These are phyloP conservation scores for Didymellaceae sp. DNA, from an alignment of 2,329 filamentous ascomycete species.

Conservation along the genomic window DNA sequence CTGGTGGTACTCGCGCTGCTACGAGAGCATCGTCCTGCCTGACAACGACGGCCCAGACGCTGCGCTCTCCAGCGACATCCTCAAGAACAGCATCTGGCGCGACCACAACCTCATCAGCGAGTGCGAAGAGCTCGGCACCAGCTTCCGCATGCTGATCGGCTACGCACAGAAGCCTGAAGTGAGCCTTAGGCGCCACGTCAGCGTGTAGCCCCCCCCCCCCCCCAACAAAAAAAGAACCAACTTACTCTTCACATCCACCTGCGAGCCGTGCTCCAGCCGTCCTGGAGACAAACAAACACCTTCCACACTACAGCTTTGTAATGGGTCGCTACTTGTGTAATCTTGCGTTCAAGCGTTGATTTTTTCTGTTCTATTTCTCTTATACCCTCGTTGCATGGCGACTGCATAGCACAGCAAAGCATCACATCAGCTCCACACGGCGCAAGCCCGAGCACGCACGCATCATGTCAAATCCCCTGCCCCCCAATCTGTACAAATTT, in stretches of 20 bases:
- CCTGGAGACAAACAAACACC: conserved; percentile 34
- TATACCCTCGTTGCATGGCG: conserved; percentile 48
- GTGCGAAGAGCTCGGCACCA: conserved; percentile 85
- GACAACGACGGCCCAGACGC: conserved; percentile 41
- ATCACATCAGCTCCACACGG: conserved; percentile 19
- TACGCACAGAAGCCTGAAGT: conserved; percentile 79
- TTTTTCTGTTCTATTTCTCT: conserved; percentile 21
- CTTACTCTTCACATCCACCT: conserved; percentile 13
- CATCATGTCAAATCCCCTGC: too few species aligned
- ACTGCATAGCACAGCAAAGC: conserved; percentile 30
- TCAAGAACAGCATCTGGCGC: conserved; percentile 75
- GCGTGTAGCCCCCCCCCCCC: conserved; percentile 45
- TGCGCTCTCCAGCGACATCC: conserved; percentile 44
- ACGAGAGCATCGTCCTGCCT: conserved; percentile 70
- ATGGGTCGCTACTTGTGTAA: conserved; percentile 22
- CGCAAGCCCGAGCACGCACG: conserved; percentile 18
- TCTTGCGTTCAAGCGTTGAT: conserved; percentile 46
- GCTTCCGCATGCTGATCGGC: conserved; percentile 88
- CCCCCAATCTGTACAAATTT: too few species aligned
- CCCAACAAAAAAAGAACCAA: too few species aligned
- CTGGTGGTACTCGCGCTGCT: conserved; percentile 97
- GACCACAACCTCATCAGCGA: conserved; percentile 78
- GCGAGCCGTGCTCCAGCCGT: conserved; percentile 45
- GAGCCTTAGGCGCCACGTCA: conserved; percentile 56
- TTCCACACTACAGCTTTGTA: conserved; percentile 18